Conservation (phyloP, 768 basidiomycete species). For the Hygrophorus pudorinus region DNA sequence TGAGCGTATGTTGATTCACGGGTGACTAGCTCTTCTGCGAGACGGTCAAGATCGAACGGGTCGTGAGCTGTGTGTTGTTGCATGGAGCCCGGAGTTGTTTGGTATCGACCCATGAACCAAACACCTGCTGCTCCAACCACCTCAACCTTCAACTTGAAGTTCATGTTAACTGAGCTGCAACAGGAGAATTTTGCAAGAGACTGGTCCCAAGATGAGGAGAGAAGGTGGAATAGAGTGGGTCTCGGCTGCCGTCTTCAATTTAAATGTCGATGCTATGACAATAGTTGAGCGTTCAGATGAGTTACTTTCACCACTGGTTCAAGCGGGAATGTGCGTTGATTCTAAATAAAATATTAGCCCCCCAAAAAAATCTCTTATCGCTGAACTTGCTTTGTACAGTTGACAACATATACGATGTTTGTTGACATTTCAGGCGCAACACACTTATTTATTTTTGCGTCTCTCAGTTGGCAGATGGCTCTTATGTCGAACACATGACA, state of each 20-base stretch:
- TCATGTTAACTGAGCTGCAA: too few relatives aligned
- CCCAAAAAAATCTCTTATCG: too few relatives aligned
- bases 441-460: background rate
- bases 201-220: too few relatives aligned
- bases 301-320: slow-evolving; percentile 30
- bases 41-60: slow-evolving; percentile 58
- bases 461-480: slow-evolving; percentile 41
- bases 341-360: too few relatives aligned
- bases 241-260: too few relatives aligned
- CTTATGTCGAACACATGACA: slow-evolving; percentile 32
- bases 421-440: background rate
- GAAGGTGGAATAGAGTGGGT: too few relatives aligned
- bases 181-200: too few relatives aligned
- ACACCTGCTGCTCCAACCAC: too few relatives aligned
- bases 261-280: too few relatives aligned
- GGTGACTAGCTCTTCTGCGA: slow-evolving; percentile 60
- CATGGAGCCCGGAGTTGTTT: background rate
- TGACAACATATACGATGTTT: slow-evolving; percentile 34
- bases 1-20: slow-evolving; percentile 31
- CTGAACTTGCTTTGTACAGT: slow-evolving; percentile 17
- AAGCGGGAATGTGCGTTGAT: slow-evolving; percentile 36
- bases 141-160: too few relatives aligned
- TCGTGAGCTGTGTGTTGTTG: slow-evolving; percentile 23
- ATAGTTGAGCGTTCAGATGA: slow-evolving; percentile 25
- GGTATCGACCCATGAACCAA: background rate